Percentiles rank a stretch among this genome's conserved stretches.
These are phyloP conservation scores for Calonectria crousiana DNA, from an alignment of 2,329 filamentous ascomycete genomes.

Conservation along the genomic window DNA sequence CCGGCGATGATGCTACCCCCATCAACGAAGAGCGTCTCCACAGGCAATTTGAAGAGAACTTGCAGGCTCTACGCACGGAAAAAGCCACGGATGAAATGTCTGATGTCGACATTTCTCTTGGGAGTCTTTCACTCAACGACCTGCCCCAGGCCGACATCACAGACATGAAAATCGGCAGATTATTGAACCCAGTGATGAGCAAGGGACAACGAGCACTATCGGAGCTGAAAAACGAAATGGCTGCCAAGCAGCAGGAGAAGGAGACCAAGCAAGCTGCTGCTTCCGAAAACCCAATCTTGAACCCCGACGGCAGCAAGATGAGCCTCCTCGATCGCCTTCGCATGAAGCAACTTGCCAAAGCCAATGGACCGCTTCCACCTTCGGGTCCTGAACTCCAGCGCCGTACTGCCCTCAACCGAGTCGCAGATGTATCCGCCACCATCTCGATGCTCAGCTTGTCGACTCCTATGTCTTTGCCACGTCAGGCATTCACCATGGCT, in stretches of 20 bases:
- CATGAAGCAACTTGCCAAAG: slow-evolving; percentile 73
- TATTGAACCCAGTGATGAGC: slow-evolving; percentile 68
- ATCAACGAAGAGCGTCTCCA: slow-evolving; percentile 67
- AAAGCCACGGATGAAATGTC: slow-evolving; percentile 37
- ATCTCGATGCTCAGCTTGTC: slow-evolving; percentile 74
- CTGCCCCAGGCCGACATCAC: slow-evolving; percentile 53
- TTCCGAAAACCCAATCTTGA: slow-evolving; percentile 49
- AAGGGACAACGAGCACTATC: slow-evolving; percentile 78
- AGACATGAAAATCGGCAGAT: slow-evolving; percentile 48
- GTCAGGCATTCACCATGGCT: slow-evolving; percentile 75
- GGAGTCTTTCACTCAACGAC: slow-evolving; percentile 64
- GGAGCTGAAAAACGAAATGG: slow-evolving; percentile 74
- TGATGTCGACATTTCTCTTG: slow-evolving; percentile 40
- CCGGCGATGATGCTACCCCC: slow-evolving; percentile 49
- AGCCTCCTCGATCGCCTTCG: slow-evolving; percentile 82
- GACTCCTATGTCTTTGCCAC: slow-evolving; percentile 61
- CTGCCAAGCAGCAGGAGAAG: slow-evolving; percentile 62
- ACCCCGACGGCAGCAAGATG: slow-evolving; percentile 66
- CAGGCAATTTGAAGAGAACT: slow-evolving; percentile 64
- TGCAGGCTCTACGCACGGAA: slow-evolving; percentile 60
- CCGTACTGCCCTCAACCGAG: slow-evolving; percentile 74
- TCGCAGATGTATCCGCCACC: slow-evolving; percentile 76
- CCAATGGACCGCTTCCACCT: slow-evolving; percentile 68
- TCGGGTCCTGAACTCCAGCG: slow-evolving; percentile 70
- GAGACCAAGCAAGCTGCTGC: slow-evolving; percentile 51